A percentile compares a stretch with the other conserved stretches of the same genome.
phyloP scores from a whole-genome alignment of 495 filamentous ascomycete genomes.

The Neurospora sp. region DNA sequence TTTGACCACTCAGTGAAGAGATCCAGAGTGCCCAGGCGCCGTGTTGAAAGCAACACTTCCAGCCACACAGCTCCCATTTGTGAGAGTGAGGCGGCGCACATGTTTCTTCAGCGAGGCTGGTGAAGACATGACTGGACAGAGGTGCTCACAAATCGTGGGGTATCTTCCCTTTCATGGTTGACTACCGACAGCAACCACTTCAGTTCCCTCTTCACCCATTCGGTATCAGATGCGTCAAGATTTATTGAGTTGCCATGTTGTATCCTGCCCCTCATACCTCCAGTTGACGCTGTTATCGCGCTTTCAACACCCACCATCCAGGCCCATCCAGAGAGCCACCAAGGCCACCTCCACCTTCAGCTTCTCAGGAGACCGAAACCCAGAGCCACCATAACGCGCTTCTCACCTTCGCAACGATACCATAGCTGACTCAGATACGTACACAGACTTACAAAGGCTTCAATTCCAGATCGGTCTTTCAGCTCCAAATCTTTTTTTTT shows the following conservation, averaged over 20 bases:
- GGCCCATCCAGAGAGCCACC: not conserved
- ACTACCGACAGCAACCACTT: conserved; percentile 2
- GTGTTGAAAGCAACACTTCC: not conserved
- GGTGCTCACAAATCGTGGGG: conserved; percentile 8
- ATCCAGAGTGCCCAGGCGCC: not conserved
- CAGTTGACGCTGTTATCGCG: not conserved
- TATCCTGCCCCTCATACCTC: not conserved
- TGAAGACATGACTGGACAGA: conserved; percentile 1
- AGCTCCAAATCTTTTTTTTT: not conserved
- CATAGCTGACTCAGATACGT: not conserved
- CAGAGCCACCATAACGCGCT: not conserved
- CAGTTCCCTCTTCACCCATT: not conserved
- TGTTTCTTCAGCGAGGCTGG: not conserved
- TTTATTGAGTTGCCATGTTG: not conserved
- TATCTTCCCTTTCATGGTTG: conserved; percentile 3
- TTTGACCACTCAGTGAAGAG: not conserved
- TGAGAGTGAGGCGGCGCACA: conserved; percentile 5
- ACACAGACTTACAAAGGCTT: not conserved
- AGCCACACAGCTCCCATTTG: conserved; percentile 5
- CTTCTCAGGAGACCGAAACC: not conserved
- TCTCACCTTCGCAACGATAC: not conserved
- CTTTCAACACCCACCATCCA: not conserved
- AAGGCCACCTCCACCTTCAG: not conserved
- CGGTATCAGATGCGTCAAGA: not conserved
- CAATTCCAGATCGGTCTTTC: not conserved